Evolutionary conservation across 306 rosid genomes (phyloP), one percentile per base, ranked within the genome.

Genomic region (Quercus alba): DNA sequence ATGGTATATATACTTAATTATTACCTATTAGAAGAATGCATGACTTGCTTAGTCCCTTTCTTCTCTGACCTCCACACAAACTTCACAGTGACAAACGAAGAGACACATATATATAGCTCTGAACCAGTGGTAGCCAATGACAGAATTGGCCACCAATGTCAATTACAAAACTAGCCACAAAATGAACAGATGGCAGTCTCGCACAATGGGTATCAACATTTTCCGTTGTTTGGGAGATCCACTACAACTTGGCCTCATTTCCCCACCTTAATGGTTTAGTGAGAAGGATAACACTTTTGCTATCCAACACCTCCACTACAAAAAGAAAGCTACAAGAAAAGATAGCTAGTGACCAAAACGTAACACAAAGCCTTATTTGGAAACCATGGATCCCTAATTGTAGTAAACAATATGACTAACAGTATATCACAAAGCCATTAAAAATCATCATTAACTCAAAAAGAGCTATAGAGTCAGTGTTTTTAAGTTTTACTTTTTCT

Each of bases 21-120:
- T 77, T 85, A 95, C 99, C 97, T 87, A 88, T 90, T 72, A 95
- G 98, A 6, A 95, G 98, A 86, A 93, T 80, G 78, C 98, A 95
- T 2, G 99, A 85, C 79, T 82, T 82, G 72, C 82, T 91, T 62
- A 95, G 89, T 55, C 79, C 59, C 81, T 80, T 85, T 5, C 52
- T 18, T 83, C 61, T 82, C 30, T 72, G 85, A 58, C 77, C 80
- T 17, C 85, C 88, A 30, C 70, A 10, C 26, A 25, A 51, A 8
- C 38, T 35, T 67, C 38, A 54, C 58, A 77, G 44, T 58, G 13
- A 68, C 51, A 81, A 19, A 28, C 6, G 11, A 46, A 73, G 28
- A 77, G 54, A 80, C 56, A 80, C 38, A 62, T 23, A 19, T 0
- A 55, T 38, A 59, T 63, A 14, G 26, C 73, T 79, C 80, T 76